These are phyloP conservation scores for Colletotrichum tamarilloi DNA, from an alignment of 2,329 filamentous ascomycete genomes.

Conservation along the genomic window DNA sequence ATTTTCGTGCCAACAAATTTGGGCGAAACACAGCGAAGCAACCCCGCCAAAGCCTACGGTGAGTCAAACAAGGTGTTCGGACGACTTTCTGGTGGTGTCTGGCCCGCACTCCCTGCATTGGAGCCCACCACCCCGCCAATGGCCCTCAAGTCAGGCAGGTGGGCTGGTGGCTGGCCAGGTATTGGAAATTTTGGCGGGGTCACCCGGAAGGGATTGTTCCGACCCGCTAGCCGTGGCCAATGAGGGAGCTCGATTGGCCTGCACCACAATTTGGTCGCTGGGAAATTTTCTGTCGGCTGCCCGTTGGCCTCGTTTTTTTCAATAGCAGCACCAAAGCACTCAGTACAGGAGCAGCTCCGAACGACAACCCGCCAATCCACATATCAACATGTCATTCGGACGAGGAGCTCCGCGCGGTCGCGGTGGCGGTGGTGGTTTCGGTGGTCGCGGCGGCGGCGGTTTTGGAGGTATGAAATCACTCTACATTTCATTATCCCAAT, in stretches of 20 bases:
- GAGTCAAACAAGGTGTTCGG: slow-evolving; percentile 32
- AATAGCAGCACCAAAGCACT: slow-evolving; percentile 17
- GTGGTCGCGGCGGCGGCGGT: slow-evolving; percentile 34
- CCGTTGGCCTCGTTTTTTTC: slow-evolving; percentile 10
- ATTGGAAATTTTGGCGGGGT: slow-evolving; percentile 24
- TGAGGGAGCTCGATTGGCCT: slow-evolving; percentile 25
- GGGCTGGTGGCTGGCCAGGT: no score
- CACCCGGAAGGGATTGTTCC: slow-evolving; percentile 10
- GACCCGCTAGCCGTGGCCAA: slow-evolving; percentile 14
- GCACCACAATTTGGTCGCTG: slow-evolving; percentile 33
- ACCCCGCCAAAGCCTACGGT: slow-evolving; percentile 36
- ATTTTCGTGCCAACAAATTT: slow-evolving; percentile 21
- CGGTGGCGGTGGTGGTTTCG: slow-evolving; percentile 36
- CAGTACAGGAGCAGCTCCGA: slow-evolving; percentile 31
- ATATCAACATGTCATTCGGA: slow-evolving; percentile 37
- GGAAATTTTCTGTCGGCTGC: slow-evolving; percentile 34
- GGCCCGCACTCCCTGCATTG: neutral
- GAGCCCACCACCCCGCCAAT: neutral
- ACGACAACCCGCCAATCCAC: slow-evolving; percentile 19
- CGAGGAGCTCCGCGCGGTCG: slow-evolving; percentile 38
- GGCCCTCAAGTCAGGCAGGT: neutral
- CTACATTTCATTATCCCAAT: neutral
- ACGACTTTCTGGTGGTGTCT: neutral
- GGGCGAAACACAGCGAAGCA: slow-evolving; percentile 19
- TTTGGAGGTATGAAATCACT: slow-evolving; percentile 9